Conservation (phyloP, 805 yeast species). For the Wickerhamomyces bisporus region DNA sequence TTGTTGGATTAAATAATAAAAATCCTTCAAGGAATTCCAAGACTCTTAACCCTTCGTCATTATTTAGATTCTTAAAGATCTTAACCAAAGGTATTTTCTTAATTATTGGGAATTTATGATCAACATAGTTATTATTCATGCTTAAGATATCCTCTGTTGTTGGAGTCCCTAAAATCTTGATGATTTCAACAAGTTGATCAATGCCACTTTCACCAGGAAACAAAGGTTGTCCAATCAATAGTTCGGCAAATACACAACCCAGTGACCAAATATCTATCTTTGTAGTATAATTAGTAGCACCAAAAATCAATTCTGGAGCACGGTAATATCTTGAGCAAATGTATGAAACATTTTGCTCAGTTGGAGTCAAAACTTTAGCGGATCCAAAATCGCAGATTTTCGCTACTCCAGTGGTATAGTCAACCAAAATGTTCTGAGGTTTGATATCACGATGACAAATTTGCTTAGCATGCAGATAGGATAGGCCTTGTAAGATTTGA, state of each 20-base stretch:
- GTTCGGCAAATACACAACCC: constrained; percentile 97
- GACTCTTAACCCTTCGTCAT: constrained; percentile 37
- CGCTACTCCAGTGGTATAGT: constrained; percentile 77
- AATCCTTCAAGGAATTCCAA: constrained; percentile 51
- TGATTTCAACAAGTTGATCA: constrained; percentile 94
- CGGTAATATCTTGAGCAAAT: constrained; percentile 95
- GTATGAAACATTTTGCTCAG: constrained; percentile 92
- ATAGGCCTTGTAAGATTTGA: constrained; percentile 70
- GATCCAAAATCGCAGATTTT: constrained; percentile 96
- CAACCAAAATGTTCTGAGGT: constrained; percentile 71
- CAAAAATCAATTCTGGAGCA: constrained; percentile 97
- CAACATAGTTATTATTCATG: constrained; percentile 97
- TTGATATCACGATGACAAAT: constrained; percentile 2
- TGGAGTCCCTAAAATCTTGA: constrained; percentile 94
- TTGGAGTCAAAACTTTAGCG: constrained; percentile 84
- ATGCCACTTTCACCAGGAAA: constrained; percentile 98
- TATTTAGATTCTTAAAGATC: constrained; percentile 51
- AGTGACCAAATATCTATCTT: constrained; percentile 97
- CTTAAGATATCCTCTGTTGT: constrained; percentile 83
- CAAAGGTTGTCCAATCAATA: constrained; percentile 90
- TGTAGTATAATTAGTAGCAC: constrained; percentile 93
- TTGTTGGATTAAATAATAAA: constrained; percentile 64
- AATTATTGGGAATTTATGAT: constrained; percentile 89
- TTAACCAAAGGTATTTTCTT: constrained; percentile 70
- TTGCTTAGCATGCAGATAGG: constrained; percentile 67